A percentile compares a stretch with the other conserved stretches of the same genome.
phyloP scores from a whole-genome alignment of 2,329 filamentous ascomycete species.

The Cladosporium sp. region DNA sequence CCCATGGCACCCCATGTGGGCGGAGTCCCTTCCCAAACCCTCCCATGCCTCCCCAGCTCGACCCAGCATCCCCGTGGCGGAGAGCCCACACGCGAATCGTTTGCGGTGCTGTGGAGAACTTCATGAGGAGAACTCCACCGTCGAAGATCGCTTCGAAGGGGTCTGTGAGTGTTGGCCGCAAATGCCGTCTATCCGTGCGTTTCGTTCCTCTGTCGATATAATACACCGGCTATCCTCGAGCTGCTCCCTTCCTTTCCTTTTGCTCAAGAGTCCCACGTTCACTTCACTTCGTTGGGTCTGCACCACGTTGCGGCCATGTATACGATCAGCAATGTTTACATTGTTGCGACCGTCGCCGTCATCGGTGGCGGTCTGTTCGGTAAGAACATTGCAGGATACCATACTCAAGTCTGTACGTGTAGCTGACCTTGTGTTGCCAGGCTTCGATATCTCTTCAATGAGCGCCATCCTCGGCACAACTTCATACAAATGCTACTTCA shows the following conservation, averaged over 20 bases:
- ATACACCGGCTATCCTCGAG: neutral
- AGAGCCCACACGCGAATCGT: slow-evolving; percentile 11
- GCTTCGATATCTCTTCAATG: slow-evolving; percentile 74
- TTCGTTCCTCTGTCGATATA: neutral
- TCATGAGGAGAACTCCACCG: neutral
- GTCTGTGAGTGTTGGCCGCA: neutral
- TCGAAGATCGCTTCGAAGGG: neutral
- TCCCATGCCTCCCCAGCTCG: neutral
- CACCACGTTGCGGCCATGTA: slow-evolving; percentile 19
- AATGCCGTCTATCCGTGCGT: slow-evolving; percentile 11
- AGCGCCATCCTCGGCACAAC: slow-evolving; percentile 49
- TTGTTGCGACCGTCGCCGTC: slow-evolving; percentile 55
- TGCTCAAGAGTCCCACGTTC: neutral
- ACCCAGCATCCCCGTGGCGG: slow-evolving; percentile 9
- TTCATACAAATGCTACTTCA: slow-evolving; percentile 68
- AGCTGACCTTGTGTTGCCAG: neutral
- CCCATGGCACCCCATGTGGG: no score
- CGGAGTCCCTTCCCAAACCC: neutral
- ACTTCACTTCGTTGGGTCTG: slow-evolving; percentile 1
- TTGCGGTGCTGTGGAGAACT: slow-evolving; percentile 8
- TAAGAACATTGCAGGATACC: neutral
- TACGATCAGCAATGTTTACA: slow-evolving; percentile 54
- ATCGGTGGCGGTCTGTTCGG: slow-evolving; percentile 69
- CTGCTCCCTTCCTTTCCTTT: neutral
- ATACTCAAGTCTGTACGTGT: neutral